Conservation (phyloP, 331 rosid species). For the Spiraea crenata region DNA sequence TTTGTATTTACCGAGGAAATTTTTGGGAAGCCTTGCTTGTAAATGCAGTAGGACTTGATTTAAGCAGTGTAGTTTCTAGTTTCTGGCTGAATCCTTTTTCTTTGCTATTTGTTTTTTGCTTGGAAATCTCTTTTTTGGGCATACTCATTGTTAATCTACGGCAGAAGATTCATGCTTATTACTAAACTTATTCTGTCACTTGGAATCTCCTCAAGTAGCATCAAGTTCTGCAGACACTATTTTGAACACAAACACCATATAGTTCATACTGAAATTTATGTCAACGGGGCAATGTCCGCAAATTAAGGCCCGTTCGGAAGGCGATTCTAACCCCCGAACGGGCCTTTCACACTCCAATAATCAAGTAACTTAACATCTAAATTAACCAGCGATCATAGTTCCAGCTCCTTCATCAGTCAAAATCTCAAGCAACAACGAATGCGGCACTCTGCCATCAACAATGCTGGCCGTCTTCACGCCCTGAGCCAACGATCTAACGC, state of each 20-base stretch:
- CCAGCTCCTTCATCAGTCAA: constrained; percentile 90
- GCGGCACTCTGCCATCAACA: constrained; percentile 75
- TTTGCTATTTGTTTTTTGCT: not conserved
- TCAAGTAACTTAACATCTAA: not conserved
- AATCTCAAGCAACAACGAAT: constrained; percentile 77
- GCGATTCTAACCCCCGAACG: too few relatives aligned
- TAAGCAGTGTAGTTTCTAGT: not conserved
- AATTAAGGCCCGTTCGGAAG: too few relatives aligned
- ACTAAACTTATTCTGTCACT: too few relatives aligned
- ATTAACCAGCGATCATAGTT: constrained; percentile 72
- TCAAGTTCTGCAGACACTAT: too few relatives aligned
- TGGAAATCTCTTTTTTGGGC: too few relatives aligned
- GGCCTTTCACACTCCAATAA: not conserved
- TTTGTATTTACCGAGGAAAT: constrained; percentile 9
- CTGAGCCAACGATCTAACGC: constrained; percentile 70
- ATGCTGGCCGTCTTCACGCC: constrained; percentile 84
- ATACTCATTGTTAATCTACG: not conserved
- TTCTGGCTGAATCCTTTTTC: not conserved
- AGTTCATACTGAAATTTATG: too few relatives aligned
- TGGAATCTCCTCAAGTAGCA: too few relatives aligned
- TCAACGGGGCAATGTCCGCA: too few relatives aligned
- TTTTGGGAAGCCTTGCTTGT: constrained; percentile 13
- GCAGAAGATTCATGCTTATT: not conserved
- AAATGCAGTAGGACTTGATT: not conserved
- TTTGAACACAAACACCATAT: too few relatives aligned